Conservation (phyloP, 1,284 basidiomycete genomes). For the Cryptococcus amylolentus region DNA sequence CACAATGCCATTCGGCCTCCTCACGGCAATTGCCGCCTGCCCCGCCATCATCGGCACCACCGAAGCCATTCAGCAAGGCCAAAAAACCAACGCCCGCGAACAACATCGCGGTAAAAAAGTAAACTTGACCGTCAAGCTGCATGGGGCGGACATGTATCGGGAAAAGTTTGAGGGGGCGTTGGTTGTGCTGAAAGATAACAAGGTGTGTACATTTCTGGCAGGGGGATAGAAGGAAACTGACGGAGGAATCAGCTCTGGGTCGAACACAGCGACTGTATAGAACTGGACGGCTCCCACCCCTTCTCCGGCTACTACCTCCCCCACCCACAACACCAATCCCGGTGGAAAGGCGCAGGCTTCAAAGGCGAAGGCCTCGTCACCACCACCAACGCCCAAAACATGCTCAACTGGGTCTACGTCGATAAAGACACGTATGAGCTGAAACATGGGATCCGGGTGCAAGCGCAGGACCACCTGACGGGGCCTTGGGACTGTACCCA, state of each 20-base stretch:
- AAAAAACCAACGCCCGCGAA: constrained; percentile 17
- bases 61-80: constrained; percentile 18
- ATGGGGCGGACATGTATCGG: constrained; percentile 8
- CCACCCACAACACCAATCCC: constrained; percentile 16
- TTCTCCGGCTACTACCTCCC: constrained; percentile 21
- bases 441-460: constrained; percentile 13
- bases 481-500: constrained; percentile 19
- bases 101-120: constrained; percentile 17
- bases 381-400: constrained; percentile 18
- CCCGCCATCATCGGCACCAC: constrained; percentile 22
- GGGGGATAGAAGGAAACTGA: neutral
- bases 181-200: constrained; percentile 16
- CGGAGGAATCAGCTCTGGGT: constrained; percentile 12
- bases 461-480: constrained; percentile 8
- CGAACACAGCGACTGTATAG: constrained; percentile 11
- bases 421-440: constrained; percentile 15
- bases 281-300: constrained; percentile 9
- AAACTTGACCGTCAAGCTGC: constrained; percentile 14
- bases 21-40: constrained; percentile 19
- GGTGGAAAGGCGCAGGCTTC: constrained; percentile 18
- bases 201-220: constrained; percentile 5
- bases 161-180: constrained; percentile 15
- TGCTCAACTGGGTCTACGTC: constrained; percentile 21
- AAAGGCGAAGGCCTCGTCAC: constrained; percentile 21
- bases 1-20: constrained; percentile 17